Base-by-base conservation (phyloP, 2,329 filamentous ascomycete species). In the Cadophora gregata region DNA sequence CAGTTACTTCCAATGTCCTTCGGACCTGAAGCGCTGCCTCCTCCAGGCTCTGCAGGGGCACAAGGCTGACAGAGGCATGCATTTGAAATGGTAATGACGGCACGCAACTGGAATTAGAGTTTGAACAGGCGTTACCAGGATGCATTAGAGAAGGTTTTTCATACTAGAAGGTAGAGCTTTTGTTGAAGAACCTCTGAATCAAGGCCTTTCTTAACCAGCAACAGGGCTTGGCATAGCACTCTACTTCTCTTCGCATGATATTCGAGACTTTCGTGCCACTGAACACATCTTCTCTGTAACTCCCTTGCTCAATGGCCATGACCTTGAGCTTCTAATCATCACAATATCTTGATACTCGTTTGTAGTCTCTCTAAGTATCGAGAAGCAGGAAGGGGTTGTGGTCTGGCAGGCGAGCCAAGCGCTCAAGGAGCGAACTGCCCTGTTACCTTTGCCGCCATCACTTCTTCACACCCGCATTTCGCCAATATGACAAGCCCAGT, bases 1-100 rank as follows among this genome's bases (percentile, higher is more conserved):
- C 50, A 91, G 89, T 79, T 92, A 66, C 81, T 92, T 45, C 89
- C 89, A 1, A 77, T 90, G 73, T 91, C 89, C 0, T 92, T 91
- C 78, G 88, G 89, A 0, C 89, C 89, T 0, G 85, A 87, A 45
- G 81, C 85, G 59, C 80, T 91, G 59, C 71, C 74, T 59, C 73
- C 73, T 14, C 72, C 71, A 53, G 65, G 68, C 33, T 69, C 69
- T 36, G 61, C 72, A 12, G 69, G 66, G 24, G 65, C 69, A 53
- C 64, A 55, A 66, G 69, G 50, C 47, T 73, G 64, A 71, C 16
- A 4, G 33, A 25, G n/a, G 25, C 9, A 29, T 51, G 24, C n/a
- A 2, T 16, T n/a, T 51, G 31, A 25, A 25, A 58, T 25, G 24
- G n/a, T 24, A 16, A 48, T 50, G 48, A 14, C 10, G 24, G 10